These are phyloP conservation scores for Aeminium ludgeri DNA, from an alignment of 495 filamentous ascomycete species.

Conservation along the genomic window DNA sequence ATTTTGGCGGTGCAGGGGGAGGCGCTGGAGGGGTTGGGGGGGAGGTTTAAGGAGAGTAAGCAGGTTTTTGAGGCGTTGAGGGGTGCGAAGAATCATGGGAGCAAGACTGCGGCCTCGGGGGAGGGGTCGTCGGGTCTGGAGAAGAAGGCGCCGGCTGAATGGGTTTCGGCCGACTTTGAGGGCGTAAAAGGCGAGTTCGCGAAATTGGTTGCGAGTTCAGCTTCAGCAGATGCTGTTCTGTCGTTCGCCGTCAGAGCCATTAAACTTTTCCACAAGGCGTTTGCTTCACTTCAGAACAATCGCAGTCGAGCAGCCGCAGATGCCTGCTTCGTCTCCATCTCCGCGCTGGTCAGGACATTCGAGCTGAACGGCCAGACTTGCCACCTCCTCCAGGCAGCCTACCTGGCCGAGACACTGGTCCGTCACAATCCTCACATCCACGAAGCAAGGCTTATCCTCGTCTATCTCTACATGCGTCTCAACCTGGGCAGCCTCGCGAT, in stretches of 20 bases:
- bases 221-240: background rate
- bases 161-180: conserved; percentile 1
- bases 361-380: background rate
- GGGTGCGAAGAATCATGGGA: background rate
- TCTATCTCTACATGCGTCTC: conserved; percentile 16
- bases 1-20: conserved; percentile 9
- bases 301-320: conserved; percentile 2
- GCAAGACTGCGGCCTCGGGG: background rate
- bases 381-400: conserved; percentile 10
- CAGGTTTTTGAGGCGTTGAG: conserved; percentile 9
- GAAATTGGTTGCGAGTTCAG: background rate
- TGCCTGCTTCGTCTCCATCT: conserved; percentile 12
- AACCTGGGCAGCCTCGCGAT: conserved; percentile 12
- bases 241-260: conserved; percentile 7
- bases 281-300: background rate
- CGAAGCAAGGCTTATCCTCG: conserved; percentile 8
- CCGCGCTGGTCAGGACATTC: conserved; percentile 6
- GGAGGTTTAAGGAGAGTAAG: conserved; percentile 11
- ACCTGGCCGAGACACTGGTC: conserved; percentile 8
- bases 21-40: conserved; percentile 5
- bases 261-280: conserved; percentile 7
- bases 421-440: conserved; percentile 6
- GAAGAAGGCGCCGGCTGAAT: background rate
- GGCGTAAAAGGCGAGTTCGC: conserved; percentile 2
- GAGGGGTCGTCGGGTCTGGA: background rate